Conservation (phyloP, 345 rosid genomes). For the Euclidium syriacum region DNA sequence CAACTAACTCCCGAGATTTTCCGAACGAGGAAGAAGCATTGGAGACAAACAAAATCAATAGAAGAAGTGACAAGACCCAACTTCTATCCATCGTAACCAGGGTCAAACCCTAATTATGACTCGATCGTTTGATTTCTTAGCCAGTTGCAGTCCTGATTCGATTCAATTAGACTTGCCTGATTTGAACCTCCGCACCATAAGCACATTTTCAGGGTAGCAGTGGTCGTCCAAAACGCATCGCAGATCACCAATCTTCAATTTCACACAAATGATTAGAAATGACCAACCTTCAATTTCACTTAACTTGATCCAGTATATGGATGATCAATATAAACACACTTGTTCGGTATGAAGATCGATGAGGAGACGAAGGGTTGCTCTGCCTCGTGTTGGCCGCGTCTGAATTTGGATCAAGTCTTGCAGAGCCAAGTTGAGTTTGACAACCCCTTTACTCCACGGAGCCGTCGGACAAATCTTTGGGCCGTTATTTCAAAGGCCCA, state of each 20-base stretch:
- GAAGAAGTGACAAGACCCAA: conserved; percentile 31
- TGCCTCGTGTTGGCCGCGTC: conserved; percentile 11
- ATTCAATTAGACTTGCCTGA: neutral
- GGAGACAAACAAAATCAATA: conserved; percentile 43
- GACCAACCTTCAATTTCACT: neutral
- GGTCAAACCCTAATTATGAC: conserved; percentile 3
- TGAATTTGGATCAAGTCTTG: conserved; percentile 13
- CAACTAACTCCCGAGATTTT: conserved; percentile 31
- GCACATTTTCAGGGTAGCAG: conserved; percentile 18
- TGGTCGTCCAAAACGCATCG: conserved; percentile 2
- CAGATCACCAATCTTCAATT: conserved; percentile 8
- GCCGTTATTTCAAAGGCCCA: neutral
- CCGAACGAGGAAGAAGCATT: conserved; percentile 29
- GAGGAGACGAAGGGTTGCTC: conserved; percentile 11
- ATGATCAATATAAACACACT: neutral
- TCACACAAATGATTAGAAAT: neutral
- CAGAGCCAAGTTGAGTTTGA: conserved; percentile 3
- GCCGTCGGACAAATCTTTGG: conserved; percentile 4
- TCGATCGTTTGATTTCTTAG: conserved; percentile 9
- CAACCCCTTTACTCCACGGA: neutral
- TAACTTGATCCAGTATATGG: neutral
- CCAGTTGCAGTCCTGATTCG: conserved; percentile 3
- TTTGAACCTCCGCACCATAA: conserved; percentile 5
- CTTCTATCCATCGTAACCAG: conserved; percentile 36
- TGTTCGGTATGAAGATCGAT: neutral